A percentile compares a stretch with the other conserved stretches of the same genome.
phyloP scores from a whole-genome alignment of 495 filamentous ascomycete species.

The Stereocaulon alpinum region DNA sequence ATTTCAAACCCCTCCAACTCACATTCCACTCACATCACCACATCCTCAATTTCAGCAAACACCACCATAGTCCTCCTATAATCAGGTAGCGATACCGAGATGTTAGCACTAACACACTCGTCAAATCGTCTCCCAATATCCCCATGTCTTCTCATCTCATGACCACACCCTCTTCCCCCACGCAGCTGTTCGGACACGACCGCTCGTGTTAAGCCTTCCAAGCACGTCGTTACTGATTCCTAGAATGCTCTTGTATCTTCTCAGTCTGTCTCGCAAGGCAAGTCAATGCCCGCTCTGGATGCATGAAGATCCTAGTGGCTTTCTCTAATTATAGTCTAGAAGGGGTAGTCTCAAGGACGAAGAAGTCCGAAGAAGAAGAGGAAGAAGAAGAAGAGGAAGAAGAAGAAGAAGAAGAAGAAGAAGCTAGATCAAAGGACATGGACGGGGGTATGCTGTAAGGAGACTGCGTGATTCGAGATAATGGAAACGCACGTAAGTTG shows the following conservation, averaged over 20 bases:
- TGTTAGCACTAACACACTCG: conserved; percentile 32
- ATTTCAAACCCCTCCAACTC: conserved; percentile 28
- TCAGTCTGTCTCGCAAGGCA: too few species aligned
- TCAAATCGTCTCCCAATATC: conserved; percentile 17
- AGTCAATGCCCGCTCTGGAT: conserved; percentile 27
- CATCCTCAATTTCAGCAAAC: conserved; percentile 31
- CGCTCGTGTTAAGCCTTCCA: too few species aligned
- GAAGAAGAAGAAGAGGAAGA: too few species aligned
- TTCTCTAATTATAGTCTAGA: conserved; percentile 29
- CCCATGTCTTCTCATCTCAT: conserved; percentile 17
- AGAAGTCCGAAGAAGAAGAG: too few species aligned
- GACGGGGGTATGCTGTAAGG: conserved; percentile 21
- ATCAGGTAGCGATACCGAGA: too few species aligned
- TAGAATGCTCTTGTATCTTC: too few species aligned
- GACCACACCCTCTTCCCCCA: too few species aligned
- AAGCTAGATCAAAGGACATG: conserved; percentile 13
- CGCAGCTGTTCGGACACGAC: too few species aligned
- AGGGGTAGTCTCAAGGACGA: conserved; percentile 26
- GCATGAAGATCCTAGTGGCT: conserved; percentile 26
- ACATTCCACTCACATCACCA: conserved; percentile 31
- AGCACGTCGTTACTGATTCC: too few species aligned
- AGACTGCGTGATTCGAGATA: conserved; percentile 20
- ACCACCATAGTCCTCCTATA: conserved; percentile 34
- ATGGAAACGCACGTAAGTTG: conserved; percentile 22
- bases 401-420: conserved; percentile 10